Percentiles rank a stretch among this genome's conserved stretches.
phyloP scores from a whole-genome alignment of 768 basidiomycete species.

The Leucogyrophana mollusca region DNA sequence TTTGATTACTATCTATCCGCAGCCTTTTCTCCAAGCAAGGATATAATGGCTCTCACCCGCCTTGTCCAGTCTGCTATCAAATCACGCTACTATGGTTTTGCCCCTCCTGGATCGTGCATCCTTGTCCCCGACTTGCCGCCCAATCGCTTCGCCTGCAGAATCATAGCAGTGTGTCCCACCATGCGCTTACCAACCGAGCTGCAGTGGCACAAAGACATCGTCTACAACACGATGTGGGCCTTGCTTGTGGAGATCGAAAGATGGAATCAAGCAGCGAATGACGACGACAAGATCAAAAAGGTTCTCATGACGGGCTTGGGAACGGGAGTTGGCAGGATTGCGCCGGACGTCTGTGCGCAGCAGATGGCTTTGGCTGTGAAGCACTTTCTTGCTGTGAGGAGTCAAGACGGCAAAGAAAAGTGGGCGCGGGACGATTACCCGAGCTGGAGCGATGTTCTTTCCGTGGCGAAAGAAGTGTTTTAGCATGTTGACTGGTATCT shows the following conservation, averaged over 20 bases:
- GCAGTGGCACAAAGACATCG: conserved; percentile 31
- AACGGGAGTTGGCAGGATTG: conserved; percentile 3
- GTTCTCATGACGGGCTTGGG: conserved; percentile 7
- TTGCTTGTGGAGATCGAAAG: neutral
- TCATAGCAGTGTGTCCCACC: conserved; percentile 29
- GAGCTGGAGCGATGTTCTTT: too few species aligned
- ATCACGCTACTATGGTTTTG: conserved; percentile 14
- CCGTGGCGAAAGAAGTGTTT: too few species aligned
- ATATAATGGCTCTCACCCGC: conserved; percentile 15
- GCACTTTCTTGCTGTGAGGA: conserved; percentile 3
- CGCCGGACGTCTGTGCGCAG: conserved; percentile 2
- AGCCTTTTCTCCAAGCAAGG: conserved; percentile 10
- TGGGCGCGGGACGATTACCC: too few species aligned
- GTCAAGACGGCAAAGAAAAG: too few species aligned
- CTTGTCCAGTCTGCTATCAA: conserved; percentile 17
- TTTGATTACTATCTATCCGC: conserved; percentile 19
- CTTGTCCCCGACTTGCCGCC: conserved; percentile 14
- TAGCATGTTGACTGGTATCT: too few species aligned
- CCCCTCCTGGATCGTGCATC: conserved; percentile 23
- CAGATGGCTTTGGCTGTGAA: conserved; percentile 7
- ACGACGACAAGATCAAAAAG: neutral
- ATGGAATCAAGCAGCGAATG: neutral
- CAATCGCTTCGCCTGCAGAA: conserved; percentile 7
- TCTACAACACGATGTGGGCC: conserved; percentile 33
- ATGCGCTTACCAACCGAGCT: conserved; percentile 29